Evolutionary conservation across 352 stramenopile genomes (phyloP).

Genomic region (Phytophthora ohioensis): DNA sequence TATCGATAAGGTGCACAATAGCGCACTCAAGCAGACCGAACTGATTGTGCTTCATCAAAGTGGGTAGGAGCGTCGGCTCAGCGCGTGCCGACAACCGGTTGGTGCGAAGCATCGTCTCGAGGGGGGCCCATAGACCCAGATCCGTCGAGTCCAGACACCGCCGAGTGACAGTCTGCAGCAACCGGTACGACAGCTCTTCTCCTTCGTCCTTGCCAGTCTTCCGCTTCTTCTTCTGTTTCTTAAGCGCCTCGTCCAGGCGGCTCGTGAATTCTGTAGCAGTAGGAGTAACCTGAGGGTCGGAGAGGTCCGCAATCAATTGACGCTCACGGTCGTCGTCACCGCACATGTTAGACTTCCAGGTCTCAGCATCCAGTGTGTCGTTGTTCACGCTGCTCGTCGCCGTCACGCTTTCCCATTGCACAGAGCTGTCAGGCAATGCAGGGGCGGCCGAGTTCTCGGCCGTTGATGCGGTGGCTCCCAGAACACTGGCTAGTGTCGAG

Average conservation of each 20-base stretch:
- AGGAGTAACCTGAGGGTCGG: conserved; percentile 46
- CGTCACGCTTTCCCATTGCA: conserved; percentile 57
- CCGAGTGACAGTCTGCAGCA: conserved; percentile 64
- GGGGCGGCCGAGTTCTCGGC: conserved; percentile 19
- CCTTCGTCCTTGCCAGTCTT: conserved; percentile 18
- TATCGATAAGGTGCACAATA: conserved; percentile 73
- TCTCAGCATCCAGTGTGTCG: conserved; percentile 41
- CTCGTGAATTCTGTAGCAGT: conserved; percentile 55
- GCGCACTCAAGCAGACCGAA: conserved; percentile 70
- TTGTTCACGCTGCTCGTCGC: conserved; percentile 38
- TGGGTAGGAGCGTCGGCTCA: conserved; percentile 68
- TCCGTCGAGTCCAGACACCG: conserved; percentile 68
- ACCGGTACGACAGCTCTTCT: conserved; percentile 59
- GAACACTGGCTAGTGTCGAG: conserved; percentile 75
- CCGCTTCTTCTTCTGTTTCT: conserved; percentile 41
- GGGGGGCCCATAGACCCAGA: conserved; percentile 60
- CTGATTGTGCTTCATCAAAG: conserved; percentile 74
- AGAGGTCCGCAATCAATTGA: conserved; percentile 65
- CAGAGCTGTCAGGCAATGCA: conserved; percentile 51
- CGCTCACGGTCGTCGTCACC: conserved; percentile 56
- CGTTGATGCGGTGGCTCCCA: conserved; percentile 48
- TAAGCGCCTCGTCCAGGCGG: conserved; percentile 57
- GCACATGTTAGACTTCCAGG: conserved; percentile 65
- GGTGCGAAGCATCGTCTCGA: conserved; percentile 61
- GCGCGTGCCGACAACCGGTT: conserved; percentile 70